Percentiles rank a stretch among this genome's conserved stretches.
Conservation (phyloP, 768 basidiomycete species). For the Amanita thiersii region DNA sequence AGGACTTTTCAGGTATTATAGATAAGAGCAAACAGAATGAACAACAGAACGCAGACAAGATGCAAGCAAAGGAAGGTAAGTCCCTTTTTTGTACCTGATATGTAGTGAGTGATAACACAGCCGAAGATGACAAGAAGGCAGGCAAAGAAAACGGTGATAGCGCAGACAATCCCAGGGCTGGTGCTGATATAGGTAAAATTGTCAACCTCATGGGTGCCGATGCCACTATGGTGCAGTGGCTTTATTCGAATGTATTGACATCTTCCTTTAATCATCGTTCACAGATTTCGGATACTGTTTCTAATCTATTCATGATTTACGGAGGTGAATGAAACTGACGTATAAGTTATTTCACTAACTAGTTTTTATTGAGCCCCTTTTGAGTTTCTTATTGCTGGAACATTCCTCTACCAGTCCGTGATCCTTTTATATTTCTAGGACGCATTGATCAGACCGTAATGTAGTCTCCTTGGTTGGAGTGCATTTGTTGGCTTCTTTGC, state of each 20-base stretch:
- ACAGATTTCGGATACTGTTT: slow-evolving; percentile 43
- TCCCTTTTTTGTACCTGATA: too few species aligned
- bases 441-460: background rate
- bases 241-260: too few species aligned
- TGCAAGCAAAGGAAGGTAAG: background rate
- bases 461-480: slow-evolving; percentile 53
- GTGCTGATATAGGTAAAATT: slow-evolving; percentile 85
- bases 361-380: slow-evolving; percentile 47
- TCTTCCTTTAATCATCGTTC: too few species aligned
- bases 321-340: slow-evolving; percentile 34
- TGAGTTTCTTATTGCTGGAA: slow-evolving; percentile 63
- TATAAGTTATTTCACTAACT: slow-evolving; percentile 6
- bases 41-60: slow-evolving; percentile 6
- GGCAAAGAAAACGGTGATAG: slow-evolving; percentile 14
- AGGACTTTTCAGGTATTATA: slow-evolving; percentile 75
- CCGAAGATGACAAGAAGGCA: slow-evolving; percentile 5
- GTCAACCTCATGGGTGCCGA: slow-evolving; percentile 86
- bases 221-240: slow-evolving; percentile 55
- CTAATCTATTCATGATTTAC: slow-evolving; percentile 59
- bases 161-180: slow-evolving; percentile 54
- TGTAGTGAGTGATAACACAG: too few species aligned
- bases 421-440: too few species aligned
- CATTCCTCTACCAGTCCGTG: slow-evolving; percentile 71
- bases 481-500: slow-evolving; percentile 76
- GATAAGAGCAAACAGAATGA: slow-evolving; percentile 26